Evolutionary conservation across 352 stramenopile genomes (phyloP), one percentile per base, ranked within the genome.

Genomic region (Pythium utonaiense): DNA sequence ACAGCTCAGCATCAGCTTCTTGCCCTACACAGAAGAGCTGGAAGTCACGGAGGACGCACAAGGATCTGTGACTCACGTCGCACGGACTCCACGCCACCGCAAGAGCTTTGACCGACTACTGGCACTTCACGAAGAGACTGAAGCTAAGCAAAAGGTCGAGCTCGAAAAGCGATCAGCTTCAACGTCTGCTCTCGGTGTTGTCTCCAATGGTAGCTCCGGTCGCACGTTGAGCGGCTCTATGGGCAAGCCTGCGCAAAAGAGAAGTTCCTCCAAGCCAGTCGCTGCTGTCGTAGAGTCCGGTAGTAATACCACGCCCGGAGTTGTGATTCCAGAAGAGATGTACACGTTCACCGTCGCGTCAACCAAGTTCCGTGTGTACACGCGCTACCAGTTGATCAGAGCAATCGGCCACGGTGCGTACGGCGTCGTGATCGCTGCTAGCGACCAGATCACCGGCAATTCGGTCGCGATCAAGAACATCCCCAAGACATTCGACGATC

Each of bases 391-490:
- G 49, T 69, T 93, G 10, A 93, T 93, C 62, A 79, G 83, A 10
- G 81, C 83, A 3, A 91, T 91, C 53, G 83, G 83, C 12, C 81
- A 93, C 52, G 83, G 83, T 19, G 83, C 83, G 14, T 93, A 93
- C 53, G 81, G 83, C 17, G 77, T 91, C 6, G 83, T 93, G 12
- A 90, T 93, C 59, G 83, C 83, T 31, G 83, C 81, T 17, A 89
- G 77, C 41, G 83, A 93, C 68, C 81, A 90, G 71, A 71, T 90
- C 41, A 89, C 79, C 31, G 83, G 83, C 52, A 90, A 91, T 51
- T 88, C 83, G 14, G 81, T 93, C 3, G 83, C 83, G 22, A 91
- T 93, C 67, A 93, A 93, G 62, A 93, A 93, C 61, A 84, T 93
- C 48, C 81, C 83, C 24, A 88, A 88, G 60, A 93, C 81, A 1